phyloP scores from a whole-genome alignment of 2,329 filamentous ascomycete species.

The Epicoccum nigrum region DNA sequence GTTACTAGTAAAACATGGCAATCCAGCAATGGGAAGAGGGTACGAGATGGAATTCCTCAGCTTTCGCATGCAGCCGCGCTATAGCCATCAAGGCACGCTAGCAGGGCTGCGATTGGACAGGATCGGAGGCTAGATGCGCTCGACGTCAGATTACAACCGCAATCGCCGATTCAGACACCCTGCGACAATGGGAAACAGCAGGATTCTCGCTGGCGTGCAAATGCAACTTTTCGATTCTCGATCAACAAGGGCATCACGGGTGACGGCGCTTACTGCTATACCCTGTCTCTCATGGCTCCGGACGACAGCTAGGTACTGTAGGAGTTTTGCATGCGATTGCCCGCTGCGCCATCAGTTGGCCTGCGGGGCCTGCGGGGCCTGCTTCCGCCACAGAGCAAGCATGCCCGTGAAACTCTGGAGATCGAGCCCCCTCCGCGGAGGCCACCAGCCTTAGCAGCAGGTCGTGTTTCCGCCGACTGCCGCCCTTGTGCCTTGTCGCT shows the following conservation, averaged over 20 bases:
- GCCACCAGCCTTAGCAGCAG: too few species aligned
- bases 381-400: background rate
- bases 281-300: background rate
- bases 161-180: constrained; percentile 9
- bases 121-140: background rate
- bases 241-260: background rate
- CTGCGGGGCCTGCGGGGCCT: background rate
- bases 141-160: background rate
- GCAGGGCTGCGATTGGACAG: constrained; percentile 6
- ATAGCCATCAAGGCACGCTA: constrained; percentile 3
- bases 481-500: too few species aligned
- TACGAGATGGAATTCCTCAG: constrained; percentile 16
- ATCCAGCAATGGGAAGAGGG: constrained; percentile 6
- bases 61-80: constrained; percentile 18
- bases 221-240: constrained; percentile 1
- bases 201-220: background rate
- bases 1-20: constrained; percentile 8
- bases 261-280: background rate
- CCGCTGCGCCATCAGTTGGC: background rate
- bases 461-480: too few species aligned
- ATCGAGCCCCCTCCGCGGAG: too few species aligned
- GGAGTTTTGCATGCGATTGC: background rate
- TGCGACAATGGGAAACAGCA: constrained; percentile 4
- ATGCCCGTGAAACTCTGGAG: too few species aligned
- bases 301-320: background rate